A percentile compares a stretch with the other conserved stretches of the same genome.
Conservation (phyloP, 768 basidiomycete species). For the Lanmaoa pseudosensibilis region DNA sequence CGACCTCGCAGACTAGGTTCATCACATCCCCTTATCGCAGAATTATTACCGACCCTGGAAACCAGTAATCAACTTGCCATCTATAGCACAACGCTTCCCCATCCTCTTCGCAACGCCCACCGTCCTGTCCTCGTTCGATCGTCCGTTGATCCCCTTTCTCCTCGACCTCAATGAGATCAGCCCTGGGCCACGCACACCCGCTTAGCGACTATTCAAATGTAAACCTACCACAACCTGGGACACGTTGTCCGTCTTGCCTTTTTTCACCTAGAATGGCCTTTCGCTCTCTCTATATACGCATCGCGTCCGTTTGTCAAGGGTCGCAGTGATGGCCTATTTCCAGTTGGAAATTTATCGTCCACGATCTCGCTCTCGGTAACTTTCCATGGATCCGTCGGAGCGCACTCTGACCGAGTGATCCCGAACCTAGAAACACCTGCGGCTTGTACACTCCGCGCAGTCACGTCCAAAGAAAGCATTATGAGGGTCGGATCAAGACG, state of each 20-base stretch:
- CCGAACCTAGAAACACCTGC: not conserved
- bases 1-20: not conserved
- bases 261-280: not conserved
- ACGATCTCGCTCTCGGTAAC: not conserved
- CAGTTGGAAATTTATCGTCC: not conserved
- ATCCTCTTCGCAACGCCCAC: not conserved
- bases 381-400: slow-evolving; percentile 1
- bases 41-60: not conserved
- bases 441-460: not conserved
- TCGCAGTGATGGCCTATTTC: not conserved
- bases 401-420: slow-evolving; percentile 13
- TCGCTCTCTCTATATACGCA: not conserved
- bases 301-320: slow-evolving; percentile 4
- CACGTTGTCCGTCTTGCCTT: slow-evolving; percentile 15
- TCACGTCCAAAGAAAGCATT: slow-evolving; percentile 1
- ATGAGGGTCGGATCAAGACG: slow-evolving; percentile 12
- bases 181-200: not conserved
- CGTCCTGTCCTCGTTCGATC: not conserved
- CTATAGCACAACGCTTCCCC: not conserved
- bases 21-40: not conserved
- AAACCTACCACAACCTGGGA: slow-evolving; percentile 6
- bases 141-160: slow-evolving; percentile 8
- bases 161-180: not conserved
- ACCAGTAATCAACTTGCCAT: not conserved
- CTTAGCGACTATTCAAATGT: slow-evolving; percentile 9